A percentile compares a stretch with the other conserved stretches of the same genome.
phyloP scores from a whole-genome alignment of 257 asterid species.

The Galeopsis tetrahit region DNA sequence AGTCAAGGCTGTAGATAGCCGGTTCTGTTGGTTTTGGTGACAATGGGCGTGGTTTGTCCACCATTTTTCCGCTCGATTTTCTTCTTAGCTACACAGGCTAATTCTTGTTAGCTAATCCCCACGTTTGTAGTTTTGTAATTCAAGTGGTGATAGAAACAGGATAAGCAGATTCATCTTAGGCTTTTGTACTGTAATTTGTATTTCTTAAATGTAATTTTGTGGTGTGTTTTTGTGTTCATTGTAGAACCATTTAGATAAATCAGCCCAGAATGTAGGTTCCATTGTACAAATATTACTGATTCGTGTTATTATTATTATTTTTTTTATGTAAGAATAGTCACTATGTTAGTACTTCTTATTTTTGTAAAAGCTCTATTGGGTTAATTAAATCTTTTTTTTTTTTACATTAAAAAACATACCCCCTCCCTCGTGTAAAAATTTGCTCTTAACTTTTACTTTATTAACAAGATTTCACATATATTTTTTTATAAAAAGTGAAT shows the following conservation, averaged over 20 bases:
- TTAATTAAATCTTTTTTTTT: too few relatives aligned
- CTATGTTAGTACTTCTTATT: too few relatives aligned
- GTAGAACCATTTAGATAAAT: not conserved
- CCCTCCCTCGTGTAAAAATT: too few relatives aligned
- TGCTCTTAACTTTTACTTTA: too few relatives aligned
- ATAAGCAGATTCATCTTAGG: slow-evolving; percentile 24
- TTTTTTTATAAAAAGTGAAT: too few relatives aligned
- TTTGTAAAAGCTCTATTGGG: too few relatives aligned
- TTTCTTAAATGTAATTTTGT: slow-evolving; percentile 13
- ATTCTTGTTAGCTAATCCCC: slow-evolving; percentile 30
- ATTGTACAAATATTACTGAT: not conserved
- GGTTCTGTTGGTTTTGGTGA: slow-evolving; percentile 83
- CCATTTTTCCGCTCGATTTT: slow-evolving; percentile 31
- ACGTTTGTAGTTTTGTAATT: slow-evolving; percentile 31
- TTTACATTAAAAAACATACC: too few relatives aligned
- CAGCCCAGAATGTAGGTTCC: not conserved
- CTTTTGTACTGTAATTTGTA: slow-evolving; percentile 8
- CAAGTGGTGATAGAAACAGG: slow-evolving; percentile 31
- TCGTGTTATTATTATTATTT: too few relatives aligned
- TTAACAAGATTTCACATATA: too few relatives aligned
- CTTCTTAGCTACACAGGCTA: slow-evolving; percentile 24
- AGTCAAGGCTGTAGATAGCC: slow-evolving; percentile 78
- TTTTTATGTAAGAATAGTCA: too few relatives aligned
- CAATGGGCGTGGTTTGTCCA: not conserved
- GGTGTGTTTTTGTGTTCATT: not conserved